These are phyloP conservation scores for Mollisia scopiformis DNA, from an alignment of 2,329 filamentous ascomycete species.

Conservation along the genomic window DNA sequence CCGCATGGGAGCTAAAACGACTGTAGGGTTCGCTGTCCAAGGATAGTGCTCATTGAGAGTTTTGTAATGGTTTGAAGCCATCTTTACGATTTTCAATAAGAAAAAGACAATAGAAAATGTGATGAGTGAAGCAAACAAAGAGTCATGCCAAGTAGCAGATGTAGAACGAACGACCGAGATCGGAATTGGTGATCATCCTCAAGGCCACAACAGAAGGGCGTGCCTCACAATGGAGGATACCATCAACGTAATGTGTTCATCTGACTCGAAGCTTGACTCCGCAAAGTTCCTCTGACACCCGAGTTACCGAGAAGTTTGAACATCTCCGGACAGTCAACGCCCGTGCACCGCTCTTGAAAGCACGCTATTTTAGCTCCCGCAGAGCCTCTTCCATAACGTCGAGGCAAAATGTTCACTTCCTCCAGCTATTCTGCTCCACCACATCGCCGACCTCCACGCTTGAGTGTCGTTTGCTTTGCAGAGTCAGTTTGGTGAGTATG, in stretches of 20 bases:
- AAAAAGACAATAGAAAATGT: not conserved
- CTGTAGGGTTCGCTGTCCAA: conserved; percentile 60
- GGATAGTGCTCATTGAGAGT: conserved; percentile 49
- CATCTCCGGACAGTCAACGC: not conserved
- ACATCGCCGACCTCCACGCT: not conserved
- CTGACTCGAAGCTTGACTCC: no score
- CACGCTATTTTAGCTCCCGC: no score
- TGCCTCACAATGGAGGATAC: no score
- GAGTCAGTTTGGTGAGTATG: not conserved
- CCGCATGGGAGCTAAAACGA: conserved; percentile 71
- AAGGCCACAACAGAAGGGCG: not conserved
- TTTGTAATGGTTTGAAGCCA: conserved; percentile 5
- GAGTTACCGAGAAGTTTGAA: not conserved
- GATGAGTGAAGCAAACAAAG: not conserved
- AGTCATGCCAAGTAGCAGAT: no score
- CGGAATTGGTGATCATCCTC: not conserved
- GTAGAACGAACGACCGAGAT: no score
- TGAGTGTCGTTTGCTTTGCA: not conserved
- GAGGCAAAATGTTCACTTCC: not conserved
- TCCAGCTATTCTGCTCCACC: not conserved
- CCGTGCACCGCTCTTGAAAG: conserved; percentile 5
- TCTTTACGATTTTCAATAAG: not conserved
- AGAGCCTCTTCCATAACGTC: conserved; percentile 21
- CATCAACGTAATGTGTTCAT: no score
- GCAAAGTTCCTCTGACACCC: not conserved